A percentile compares a stretch with the other conserved stretches of the same genome.
phyloP scores from a whole-genome alignment of 768 basidiomycete species.

The Lactifluus pinguis region DNA sequence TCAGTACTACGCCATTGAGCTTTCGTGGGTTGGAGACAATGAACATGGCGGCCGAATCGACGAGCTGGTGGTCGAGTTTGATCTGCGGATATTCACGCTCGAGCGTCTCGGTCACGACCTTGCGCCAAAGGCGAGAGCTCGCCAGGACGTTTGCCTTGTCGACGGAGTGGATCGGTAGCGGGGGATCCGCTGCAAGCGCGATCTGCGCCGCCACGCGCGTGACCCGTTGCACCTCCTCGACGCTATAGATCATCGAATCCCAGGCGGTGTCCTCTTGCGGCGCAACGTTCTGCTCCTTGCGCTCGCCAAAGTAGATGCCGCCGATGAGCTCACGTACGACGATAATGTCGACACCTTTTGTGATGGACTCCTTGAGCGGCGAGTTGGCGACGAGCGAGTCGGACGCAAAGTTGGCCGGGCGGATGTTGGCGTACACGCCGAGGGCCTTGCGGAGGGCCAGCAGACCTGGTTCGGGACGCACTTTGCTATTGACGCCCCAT shows the following conservation, averaged over 20 bases:
- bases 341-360: slow-evolving; percentile 80
- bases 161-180: slow-evolving; percentile 82
- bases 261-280: slow-evolving; percentile 65
- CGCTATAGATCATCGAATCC: slow-evolving; percentile 92
- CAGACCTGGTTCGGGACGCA: slow-evolving; percentile 90
- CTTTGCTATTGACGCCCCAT: slow-evolving; percentile 85
- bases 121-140: slow-evolving; percentile 88
- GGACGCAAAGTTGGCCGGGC: slow-evolving; percentile 91
- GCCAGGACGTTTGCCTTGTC: slow-evolving; percentile 99
- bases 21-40: slow-evolving; percentile 85
- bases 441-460: slow-evolving; percentile 83
- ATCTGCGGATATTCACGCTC: slow-evolving; percentile 82
- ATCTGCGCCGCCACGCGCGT: slow-evolving; percentile 93
- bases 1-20: slow-evolving; percentile 91
- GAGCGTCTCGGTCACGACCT: slow-evolving; percentile 80
- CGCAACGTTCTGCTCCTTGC: slow-evolving; percentile 72
- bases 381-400: slow-evolving; percentile 81
- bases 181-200: slow-evolving; percentile 73
- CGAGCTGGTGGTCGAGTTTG: slow-evolving; percentile 81
- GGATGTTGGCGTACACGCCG: slow-evolving; percentile 96
- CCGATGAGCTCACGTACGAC: slow-evolving; percentile 95
- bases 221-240: slow-evolving; percentile 86
- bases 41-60: slow-evolving; percentile 95
- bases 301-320: slow-evolving; percentile 89
- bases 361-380: slow-evolving; percentile 81